Percentiles rank a stretch among this genome's conserved stretches.
Conservation (phyloP, 306 rosid genomes). For the Betula pendula region DNA sequence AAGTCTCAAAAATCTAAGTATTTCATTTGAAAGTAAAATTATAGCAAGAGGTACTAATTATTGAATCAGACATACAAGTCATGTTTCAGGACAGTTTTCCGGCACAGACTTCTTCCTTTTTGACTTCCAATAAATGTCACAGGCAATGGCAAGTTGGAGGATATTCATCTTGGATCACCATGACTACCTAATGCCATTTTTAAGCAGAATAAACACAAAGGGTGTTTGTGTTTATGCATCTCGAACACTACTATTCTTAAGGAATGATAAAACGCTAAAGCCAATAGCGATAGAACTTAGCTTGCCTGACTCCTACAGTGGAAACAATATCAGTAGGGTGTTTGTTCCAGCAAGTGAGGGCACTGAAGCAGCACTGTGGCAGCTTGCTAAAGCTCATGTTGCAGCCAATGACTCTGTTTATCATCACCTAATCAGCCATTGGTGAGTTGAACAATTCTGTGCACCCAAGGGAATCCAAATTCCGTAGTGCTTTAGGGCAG, state of each 20-base stretch:
- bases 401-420: slow-evolving; percentile 60
- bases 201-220: slow-evolving; percentile 51
- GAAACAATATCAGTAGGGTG: slow-evolving; percentile 34
- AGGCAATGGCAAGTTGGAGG: slow-evolving; percentile 62
- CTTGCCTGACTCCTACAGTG: slow-evolving; percentile 36
- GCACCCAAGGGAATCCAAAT: slow-evolving; percentile 10
- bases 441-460: slow-evolving; percentile 47
- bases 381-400: slow-evolving; percentile 73
- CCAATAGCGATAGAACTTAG: slow-evolving; percentile 74
- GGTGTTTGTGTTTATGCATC: slow-evolving; percentile 61
- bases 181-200: slow-evolving; percentile 64
- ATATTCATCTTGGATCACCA: slow-evolving; percentile 70
- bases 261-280: slow-evolving; percentile 57
- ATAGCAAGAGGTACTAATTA: too few relatives aligned
- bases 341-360: slow-evolving; percentile 57
- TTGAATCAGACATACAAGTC: neutral
- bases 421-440: slow-evolving; percentile 73
- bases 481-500: neutral
- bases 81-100: neutral
- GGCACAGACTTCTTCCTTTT: neutral
- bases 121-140: slow-evolving; percentile 14
- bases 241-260: slow-evolving; percentile 62
- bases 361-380: slow-evolving; percentile 71
- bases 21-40: neutral
- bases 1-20: neutral